phyloP scores from a whole-genome alignment of 106 monocot genomes.

The Apostasia ramifera region DNA sequence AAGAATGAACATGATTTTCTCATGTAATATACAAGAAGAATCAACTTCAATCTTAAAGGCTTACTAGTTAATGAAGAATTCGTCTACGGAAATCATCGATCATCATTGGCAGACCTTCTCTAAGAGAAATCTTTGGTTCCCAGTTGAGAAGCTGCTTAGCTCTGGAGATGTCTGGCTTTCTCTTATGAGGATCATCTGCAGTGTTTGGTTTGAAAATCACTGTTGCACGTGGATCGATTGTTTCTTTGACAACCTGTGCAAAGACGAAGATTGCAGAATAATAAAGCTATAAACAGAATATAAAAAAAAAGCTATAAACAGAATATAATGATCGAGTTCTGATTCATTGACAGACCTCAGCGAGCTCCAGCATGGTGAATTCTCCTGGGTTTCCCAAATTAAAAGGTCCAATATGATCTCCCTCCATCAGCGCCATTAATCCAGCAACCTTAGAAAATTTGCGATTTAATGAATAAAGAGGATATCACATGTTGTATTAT shows the following conservation, averaged over 20 bases:
- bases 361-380: slow-evolving; percentile 71
- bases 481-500: no score
- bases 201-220: slow-evolving; percentile 69
- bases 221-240: slow-evolving; percentile 51
- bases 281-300: background rate
- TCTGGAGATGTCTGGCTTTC: slow-evolving; percentile 71
- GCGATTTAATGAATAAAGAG: background rate
- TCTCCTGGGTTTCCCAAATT: slow-evolving; percentile 56
- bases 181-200: slow-evolving; percentile 72
- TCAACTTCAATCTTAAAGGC: no score
- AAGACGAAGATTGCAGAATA: background rate
- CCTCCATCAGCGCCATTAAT: slow-evolving; percentile 44
- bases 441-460: slow-evolving; percentile 42
- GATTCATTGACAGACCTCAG: slow-evolving; percentile 35
- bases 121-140: slow-evolving; percentile 66
- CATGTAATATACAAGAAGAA: no score
- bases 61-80: background rate
- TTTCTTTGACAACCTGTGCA: slow-evolving; percentile 65
- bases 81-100: slow-evolving; percentile 55
- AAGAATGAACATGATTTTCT: no score
- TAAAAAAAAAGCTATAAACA: background rate
- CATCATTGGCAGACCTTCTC: slow-evolving; percentile 63
- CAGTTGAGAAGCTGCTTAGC: slow-evolving; percentile 63
- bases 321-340: background rate
- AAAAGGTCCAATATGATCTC: slow-evolving; percentile 49